A percentile compares a stretch with the other conserved stretches of the same genome.
Evolutionary conservation across 495 filamentous ascomycete genomes (phyloP).

Genomic region (Clohesyomyces aquaticus): DNA sequence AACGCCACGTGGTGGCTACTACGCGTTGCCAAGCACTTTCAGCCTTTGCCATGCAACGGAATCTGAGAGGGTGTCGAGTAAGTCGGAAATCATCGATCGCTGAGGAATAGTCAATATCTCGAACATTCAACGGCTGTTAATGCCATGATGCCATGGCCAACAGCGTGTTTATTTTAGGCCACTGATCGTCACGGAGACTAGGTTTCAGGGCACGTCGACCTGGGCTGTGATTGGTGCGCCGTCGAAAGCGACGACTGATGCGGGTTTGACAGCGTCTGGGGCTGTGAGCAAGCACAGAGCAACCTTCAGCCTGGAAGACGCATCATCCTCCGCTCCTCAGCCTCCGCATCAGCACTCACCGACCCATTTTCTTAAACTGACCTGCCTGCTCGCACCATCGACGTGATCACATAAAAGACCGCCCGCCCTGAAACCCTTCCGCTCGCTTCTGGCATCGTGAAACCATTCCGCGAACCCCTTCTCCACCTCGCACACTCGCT

Average conservation of each 20-base stretch:
- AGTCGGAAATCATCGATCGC: background rate
- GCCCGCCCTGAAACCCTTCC: background rate
- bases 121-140: background rate
- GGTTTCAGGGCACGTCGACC: slow-evolving; percentile 2
- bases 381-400: background rate
- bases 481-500: background rate
- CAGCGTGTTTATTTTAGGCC: slow-evolving; percentile 1
- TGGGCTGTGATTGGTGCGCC: too few relatives aligned
- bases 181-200: background rate
- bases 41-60: background rate
- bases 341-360: background rate
- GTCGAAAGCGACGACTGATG: background rate
- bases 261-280: background rate
- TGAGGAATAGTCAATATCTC: background rate
- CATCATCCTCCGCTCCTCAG: background rate
- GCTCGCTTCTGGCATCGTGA: background rate
- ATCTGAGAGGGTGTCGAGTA: background rate
- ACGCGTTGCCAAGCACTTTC: background rate
- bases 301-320: background rate
- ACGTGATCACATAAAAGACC: background rate
- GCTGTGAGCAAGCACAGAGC: background rate
- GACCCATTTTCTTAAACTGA: background rate
- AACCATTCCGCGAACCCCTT: background rate
- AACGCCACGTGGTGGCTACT: background rate
- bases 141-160: background rate